Base-by-base conservation (phyloP, 2,329 filamentous ascomycete genomes). In the Microascus cirrosus region DNA sequence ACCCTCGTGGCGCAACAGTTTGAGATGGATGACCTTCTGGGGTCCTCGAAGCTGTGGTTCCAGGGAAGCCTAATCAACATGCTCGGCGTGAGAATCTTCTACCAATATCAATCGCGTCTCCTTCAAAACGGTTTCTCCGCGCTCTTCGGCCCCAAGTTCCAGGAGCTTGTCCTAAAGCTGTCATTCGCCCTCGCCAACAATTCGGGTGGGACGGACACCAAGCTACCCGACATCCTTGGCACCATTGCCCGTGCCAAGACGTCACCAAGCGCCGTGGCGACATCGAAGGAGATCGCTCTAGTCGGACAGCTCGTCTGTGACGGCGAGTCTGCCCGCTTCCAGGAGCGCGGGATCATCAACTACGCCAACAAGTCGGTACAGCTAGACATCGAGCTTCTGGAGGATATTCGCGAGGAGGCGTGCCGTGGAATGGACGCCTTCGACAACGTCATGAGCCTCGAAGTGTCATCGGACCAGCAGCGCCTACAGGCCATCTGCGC, bases 401-500 rank as follows among this genome's bases (percentile, higher is more conserved):
- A 82, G 60, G 74, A 78, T 57, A 74, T 81, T 1, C 73, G 79
- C 7, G 74, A 77, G 54, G 78, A 81, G 61, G 76, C 74, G 0
- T 80, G 77, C 56, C 69, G 70, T 24, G 79, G 79, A 10, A 82
- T 82, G 77, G 78, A 82, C 60, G 78, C 78, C 1, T 79, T 79
- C 28, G 76, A 75, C 52, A 71, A 69, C 24, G 68, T 81, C 32
- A 73, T 73, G 62, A 67, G 68, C 24, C 68, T 74, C 24, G 73
- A 74, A n/a, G 66, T 68, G 0, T 64, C 69, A 6, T 68, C 68
- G 1, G 72, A 74, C 22, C 62, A 65, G 0, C 70, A 74, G 25
- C 70, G 73, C 1, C 62, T 77, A 2, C 64, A 68, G 2, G 71
- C 73, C 0, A 60, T 77, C 3, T 70, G 75, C 1, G 72, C 71